A percentile compares a stretch with the other conserved stretches of the same genome.
These are phyloP conservation scores for Flaveria bidentis DNA, from an alignment of 129 eudicot genomes.

Conservation along the genomic window DNA sequence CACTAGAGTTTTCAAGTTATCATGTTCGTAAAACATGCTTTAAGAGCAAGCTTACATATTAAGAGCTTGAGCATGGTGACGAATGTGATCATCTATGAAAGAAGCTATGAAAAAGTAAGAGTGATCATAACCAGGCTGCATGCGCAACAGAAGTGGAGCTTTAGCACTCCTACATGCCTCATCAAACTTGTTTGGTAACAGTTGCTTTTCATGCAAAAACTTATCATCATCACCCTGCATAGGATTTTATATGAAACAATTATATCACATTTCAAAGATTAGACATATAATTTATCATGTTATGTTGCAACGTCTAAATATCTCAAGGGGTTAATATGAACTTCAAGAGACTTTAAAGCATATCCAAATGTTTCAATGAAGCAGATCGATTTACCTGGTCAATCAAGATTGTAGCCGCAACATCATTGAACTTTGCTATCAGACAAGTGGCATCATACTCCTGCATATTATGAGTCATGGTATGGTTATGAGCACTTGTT, in stretches of 20 bases:
- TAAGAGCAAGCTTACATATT: conserved; percentile 44
- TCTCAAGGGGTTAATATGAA: not conserved
- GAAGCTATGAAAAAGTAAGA: conserved; percentile 82
- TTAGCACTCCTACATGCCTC: conserved; percentile 76
- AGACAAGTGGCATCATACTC: conserved; percentile 91
- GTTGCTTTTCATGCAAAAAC: conserved; percentile 75
- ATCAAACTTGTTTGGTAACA: conserved; percentile 73
- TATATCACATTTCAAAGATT: not conserved
- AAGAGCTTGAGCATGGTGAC: conserved; percentile 96
- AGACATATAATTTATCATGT: not conserved
- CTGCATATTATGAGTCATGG: conserved; percentile 46
- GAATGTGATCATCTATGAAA: conserved; percentile 96
- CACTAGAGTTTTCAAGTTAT: conserved; percentile 10
- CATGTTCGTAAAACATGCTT: conserved; percentile 23
- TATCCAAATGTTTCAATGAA: not conserved
- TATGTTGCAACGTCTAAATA: not conserved
- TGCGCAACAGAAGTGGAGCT: conserved; percentile 75
- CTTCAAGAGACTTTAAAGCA: not conserved
- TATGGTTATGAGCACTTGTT: conserved; percentile 19
- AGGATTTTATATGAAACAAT: conserved; percentile 1
- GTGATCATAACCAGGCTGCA: conserved; percentile 97
- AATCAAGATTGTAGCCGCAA: conserved; percentile 82
- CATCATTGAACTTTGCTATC: conserved; percentile 68
- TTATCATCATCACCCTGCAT: conserved; percentile 89
- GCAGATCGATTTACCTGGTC: conserved; percentile 61